Conservation (phyloP, 1,284 basidiomycete genomes). For the Irpex sp. region DNA sequence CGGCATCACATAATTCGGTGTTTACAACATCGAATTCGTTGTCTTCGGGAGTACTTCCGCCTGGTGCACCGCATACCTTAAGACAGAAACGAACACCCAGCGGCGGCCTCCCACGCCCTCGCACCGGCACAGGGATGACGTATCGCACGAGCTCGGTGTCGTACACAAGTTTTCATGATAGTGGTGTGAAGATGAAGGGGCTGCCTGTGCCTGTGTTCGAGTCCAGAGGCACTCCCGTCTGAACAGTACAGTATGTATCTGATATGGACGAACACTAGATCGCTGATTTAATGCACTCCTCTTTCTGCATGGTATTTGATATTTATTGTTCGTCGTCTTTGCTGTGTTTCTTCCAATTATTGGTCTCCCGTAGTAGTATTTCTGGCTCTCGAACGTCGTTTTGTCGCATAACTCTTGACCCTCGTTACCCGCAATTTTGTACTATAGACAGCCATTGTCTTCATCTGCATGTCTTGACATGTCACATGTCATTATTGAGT, state of each 20-base stretch:
- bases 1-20: background rate
- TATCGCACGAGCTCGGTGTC: constrained; percentile 23
- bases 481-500: too few species aligned
- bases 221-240: background rate
- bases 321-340: background rate
- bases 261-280: background rate
- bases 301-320: background rate
- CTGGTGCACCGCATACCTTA: constrained; percentile 12
- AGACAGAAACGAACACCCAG: constrained; percentile 4
- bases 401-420: background rate
- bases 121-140: constrained; percentile 29
- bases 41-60: constrained; percentile 9
- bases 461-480: background rate
- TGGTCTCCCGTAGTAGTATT: background rate
- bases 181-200: constrained; percentile 17
- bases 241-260: background rate
- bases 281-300: background rate
- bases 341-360: background rate
- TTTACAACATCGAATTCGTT: constrained; percentile 7
- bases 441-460: background rate
- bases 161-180: constrained; percentile 22
- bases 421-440: background rate
- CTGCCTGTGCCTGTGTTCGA: constrained; percentile 10
- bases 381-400: background rate
- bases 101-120: constrained; percentile 16